Evolutionary conservation across 495 filamentous ascomycete genomes (phyloP), one percentile per base, ranked within the genome.

Genomic region (Hypoxylon trugodes): DNA sequence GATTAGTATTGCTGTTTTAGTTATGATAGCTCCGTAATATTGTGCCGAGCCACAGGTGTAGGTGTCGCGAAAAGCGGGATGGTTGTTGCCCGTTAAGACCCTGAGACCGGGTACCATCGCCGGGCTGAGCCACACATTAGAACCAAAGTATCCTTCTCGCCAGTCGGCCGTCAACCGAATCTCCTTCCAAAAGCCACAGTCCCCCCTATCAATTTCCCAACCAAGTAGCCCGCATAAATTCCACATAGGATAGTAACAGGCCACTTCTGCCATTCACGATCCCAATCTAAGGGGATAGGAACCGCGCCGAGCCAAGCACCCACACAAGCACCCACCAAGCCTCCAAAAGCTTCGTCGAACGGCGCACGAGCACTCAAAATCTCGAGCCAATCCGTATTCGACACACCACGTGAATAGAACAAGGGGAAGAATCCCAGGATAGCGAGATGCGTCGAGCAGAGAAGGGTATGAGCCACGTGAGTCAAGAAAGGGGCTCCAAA

Each of bases 261-360:
- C 88, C 92, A 98, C 72, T 89, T 91, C 82, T 98, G 95, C 95
- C 95, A 98, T 63, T 96, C 93, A 16, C 95, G 87, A 69, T 80
- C 91, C 92, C 93, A 97, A 73, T 97, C 95, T 61, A 98, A 77
- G 15, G 95, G 96, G 71, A 98, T 98, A 1, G 96, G 96, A 28
- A 97, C 87, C 8, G 90, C 90, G 3, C 89, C 89, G n/a, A 90
- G 59, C 89, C 89, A 92, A 33, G 84, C 86, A 4, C 89, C 89
- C 2, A 86, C 46, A n/a, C 87, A 67, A 8, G 78, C 81, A 12
- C 90, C 89, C 7, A 84, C 73, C 65, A 79, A 81, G 56, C 79
- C 93, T 63, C 90, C 92, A 79, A 81, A 85, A 0, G 82, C 78
- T 74, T 89, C 89, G 61, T 91, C 90, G 18, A 90, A 70, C 1